These are phyloP conservation scores for Dryadomyces quercus-mongolicae DNA, from an alignment of 2,329 filamentous ascomycete species.

Conservation along the genomic window DNA sequence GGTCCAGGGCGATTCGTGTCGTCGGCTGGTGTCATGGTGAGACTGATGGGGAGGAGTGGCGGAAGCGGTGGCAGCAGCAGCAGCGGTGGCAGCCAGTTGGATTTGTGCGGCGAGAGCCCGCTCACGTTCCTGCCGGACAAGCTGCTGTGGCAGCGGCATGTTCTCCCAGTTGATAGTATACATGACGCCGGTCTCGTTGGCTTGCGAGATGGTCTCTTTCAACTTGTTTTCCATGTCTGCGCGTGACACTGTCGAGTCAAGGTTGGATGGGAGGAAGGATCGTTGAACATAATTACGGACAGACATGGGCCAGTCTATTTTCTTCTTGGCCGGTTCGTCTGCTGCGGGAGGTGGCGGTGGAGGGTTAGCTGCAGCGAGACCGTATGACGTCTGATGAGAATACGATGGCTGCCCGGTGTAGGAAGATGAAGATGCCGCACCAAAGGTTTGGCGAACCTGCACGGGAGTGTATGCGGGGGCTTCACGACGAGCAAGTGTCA, in stretches of 20 bases:
- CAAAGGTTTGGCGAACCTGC: constrained; percentile 27
- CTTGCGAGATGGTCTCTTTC: constrained; percentile 72
- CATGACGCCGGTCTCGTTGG: constrained; percentile 62
- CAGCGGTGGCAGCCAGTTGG: constrained; percentile 4
- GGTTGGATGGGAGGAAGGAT: constrained; percentile 67
- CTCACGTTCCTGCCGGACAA: constrained; percentile 60
- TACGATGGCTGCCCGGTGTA: constrained; percentile 16
- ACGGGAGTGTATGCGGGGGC: constrained; percentile 31
- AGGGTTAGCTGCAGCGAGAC: constrained; percentile 9
- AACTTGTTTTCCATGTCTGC: constrained; percentile 73
- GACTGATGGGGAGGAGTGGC: background rate
- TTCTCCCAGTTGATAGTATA: constrained; percentile 69
- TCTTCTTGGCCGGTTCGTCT: constrained; percentile 26
- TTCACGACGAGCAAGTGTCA: constrained; percentile 8
- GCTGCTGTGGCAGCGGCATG: constrained; percentile 72
- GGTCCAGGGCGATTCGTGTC: constrained; percentile 1
- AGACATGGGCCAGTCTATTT: constrained; percentile 68
- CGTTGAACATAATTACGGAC: constrained; percentile 82
- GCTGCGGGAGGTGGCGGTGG: constrained; percentile 11
- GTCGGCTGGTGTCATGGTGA: background rate
- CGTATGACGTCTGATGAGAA: background rate
- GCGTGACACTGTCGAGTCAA: constrained; percentile 47
- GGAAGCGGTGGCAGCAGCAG: constrained; percentile 6
- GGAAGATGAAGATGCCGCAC: constrained; percentile 11
- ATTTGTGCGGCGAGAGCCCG: constrained; percentile 8